These are phyloP conservation scores for Bipolaris oryzae DNA, from an alignment of 2,329 filamentous ascomycete genomes.

Conservation along the genomic window DNA sequence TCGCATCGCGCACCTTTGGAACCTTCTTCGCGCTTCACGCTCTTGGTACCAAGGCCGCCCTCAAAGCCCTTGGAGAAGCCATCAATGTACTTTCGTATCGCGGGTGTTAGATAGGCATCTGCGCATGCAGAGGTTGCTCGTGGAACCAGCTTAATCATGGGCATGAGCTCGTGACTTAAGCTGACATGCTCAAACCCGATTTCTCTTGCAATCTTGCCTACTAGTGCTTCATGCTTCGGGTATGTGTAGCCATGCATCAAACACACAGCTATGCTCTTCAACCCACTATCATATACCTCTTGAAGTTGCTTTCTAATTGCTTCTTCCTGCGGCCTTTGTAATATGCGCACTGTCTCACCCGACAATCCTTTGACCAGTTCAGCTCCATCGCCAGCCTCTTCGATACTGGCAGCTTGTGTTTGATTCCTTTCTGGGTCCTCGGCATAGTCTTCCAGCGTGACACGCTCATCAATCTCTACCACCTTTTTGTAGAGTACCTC, in stretches of 20 bases:
- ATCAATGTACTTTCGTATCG: slow-evolving; percentile 76
- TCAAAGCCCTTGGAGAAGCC: slow-evolving; percentile 82
- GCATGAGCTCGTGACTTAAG: slow-evolving; percentile 80
- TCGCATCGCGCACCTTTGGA: slow-evolving; percentile 80
- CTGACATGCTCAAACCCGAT: slow-evolving; percentile 86
- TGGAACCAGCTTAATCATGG: slow-evolving; percentile 83
- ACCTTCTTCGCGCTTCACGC: slow-evolving; percentile 69
- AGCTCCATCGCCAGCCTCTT: slow-evolving; percentile 52
- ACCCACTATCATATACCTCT: slow-evolving; percentile 70
- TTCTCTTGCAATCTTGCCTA: slow-evolving; percentile 76
- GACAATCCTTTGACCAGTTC: slow-evolving; percentile 73
- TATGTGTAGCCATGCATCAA: slow-evolving; percentile 94
- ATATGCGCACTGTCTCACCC: slow-evolving; percentile 74
- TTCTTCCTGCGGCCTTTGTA: slow-evolving; percentile 65
- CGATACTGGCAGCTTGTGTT: slow-evolving; percentile 61
- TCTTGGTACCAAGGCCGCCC: slow-evolving; percentile 77
- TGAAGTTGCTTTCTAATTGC: slow-evolving; percentile 67
- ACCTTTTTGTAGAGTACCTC: slow-evolving; percentile 86
- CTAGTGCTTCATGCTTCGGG: slow-evolving; percentile 79
- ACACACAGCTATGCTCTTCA: slow-evolving; percentile 84
- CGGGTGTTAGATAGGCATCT: slow-evolving; percentile 79
- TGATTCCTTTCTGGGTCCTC: slow-evolving; percentile 75
- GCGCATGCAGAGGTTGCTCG: slow-evolving; percentile 78
- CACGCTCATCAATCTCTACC: slow-evolving; percentile 87
- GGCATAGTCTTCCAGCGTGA: slow-evolving; percentile 89